Percentiles rank a stretch among this genome's conserved stretches.
phyloP scores from a whole-genome alignment of 2,329 filamentous ascomycete species.

The Sphaerulina vaccinii region DNA sequence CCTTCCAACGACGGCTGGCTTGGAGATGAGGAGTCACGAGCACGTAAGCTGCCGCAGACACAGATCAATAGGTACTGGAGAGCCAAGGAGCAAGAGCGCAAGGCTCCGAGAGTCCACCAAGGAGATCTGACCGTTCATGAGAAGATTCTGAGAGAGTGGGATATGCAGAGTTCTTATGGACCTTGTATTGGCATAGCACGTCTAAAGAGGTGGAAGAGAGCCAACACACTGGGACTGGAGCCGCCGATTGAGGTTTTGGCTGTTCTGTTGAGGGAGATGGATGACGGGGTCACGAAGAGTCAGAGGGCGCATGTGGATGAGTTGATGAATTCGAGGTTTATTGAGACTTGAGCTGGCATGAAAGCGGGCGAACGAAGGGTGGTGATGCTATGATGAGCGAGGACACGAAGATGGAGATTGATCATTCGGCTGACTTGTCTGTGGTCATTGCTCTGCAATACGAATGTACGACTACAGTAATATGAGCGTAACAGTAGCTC shows the following conservation, averaged over 20 bases:
- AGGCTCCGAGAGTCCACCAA: constrained; percentile 74
- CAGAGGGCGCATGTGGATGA: constrained; percentile 76
- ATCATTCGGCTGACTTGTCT: neutral
- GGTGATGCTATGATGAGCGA: neutral
- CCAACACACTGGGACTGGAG: constrained; percentile 75
- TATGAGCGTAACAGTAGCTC: constrained; percentile 7
- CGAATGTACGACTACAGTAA: neutral
- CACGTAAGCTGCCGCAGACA: constrained; percentile 63
- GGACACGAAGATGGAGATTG: neutral
- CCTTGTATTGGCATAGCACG: constrained; percentile 84
- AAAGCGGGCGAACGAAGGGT: neutral
- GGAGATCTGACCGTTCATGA: constrained; percentile 68
- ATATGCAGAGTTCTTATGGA: constrained; percentile 86
- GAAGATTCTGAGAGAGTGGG: constrained; percentile 88
- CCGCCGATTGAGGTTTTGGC: constrained; percentile 89
- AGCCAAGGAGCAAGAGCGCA: constrained; percentile 65
- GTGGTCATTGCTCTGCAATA: neutral
- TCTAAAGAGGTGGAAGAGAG: constrained; percentile 82
- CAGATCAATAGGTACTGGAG: constrained; percentile 79
- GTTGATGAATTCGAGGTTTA: constrained; percentile 52
- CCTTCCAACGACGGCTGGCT: constrained; percentile 39
- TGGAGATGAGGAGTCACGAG: constrained; percentile 52
- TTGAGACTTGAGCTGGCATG: constrained; percentile 39
- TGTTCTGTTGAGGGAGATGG: constrained; percentile 72
- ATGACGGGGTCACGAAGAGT: constrained; percentile 51